Percentiles rank a stretch among this genome's conserved stretches.
phyloP scores from a whole-genome alignment of 2,329 filamentous ascomycete species.

The Exophiala phaeomuriformis region DNA sequence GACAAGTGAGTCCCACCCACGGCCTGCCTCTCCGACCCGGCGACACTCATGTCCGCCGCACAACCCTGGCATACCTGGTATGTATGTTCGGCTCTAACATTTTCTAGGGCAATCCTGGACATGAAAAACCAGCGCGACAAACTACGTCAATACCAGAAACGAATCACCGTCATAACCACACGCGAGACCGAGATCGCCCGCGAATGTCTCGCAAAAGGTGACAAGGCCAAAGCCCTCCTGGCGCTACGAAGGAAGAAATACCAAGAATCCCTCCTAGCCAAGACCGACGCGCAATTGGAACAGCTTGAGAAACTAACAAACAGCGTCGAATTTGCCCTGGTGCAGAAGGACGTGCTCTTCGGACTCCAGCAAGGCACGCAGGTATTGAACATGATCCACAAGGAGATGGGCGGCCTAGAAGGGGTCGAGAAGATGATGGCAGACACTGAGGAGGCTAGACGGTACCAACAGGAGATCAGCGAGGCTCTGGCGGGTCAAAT shows the following conservation, averaged over 20 bases:
- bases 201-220: slow-evolving; percentile 69
- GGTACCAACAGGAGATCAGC: slow-evolving; percentile 92
- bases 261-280: slow-evolving; percentile 78
- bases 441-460: slow-evolving; percentile 80
- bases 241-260: slow-evolving; percentile 94
- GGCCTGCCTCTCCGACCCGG: not conserved
- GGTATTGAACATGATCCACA: slow-evolving; percentile 84
- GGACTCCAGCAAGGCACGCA: slow-evolving; percentile 85
- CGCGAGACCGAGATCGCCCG: slow-evolving; percentile 81
- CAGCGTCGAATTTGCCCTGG: slow-evolving; percentile 89
- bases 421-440: slow-evolving; percentile 92
- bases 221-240: slow-evolving; percentile 74
- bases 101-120: slow-evolving; percentile 79
- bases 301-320: slow-evolving; percentile 83
- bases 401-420: slow-evolving; percentile 91
- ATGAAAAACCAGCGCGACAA: slow-evolving; percentile 97
- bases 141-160: slow-evolving; percentile 89
- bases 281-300: slow-evolving; percentile 89
- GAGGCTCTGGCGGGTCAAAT: slow-evolving; percentile 83
- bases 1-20: slow-evolving; percentile 60
- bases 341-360: slow-evolving; percentile 93
- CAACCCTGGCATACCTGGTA: not conserved
- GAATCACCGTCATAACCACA: slow-evolving; percentile 76
- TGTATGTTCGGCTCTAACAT: not conserved
- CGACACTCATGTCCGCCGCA: not conserved